Evolutionary conservation across 371 early-diverging fungal species (phyloP), one percentile per base, ranked within the genome.

Genomic region (Lichtheimia hyalospora): DNA sequence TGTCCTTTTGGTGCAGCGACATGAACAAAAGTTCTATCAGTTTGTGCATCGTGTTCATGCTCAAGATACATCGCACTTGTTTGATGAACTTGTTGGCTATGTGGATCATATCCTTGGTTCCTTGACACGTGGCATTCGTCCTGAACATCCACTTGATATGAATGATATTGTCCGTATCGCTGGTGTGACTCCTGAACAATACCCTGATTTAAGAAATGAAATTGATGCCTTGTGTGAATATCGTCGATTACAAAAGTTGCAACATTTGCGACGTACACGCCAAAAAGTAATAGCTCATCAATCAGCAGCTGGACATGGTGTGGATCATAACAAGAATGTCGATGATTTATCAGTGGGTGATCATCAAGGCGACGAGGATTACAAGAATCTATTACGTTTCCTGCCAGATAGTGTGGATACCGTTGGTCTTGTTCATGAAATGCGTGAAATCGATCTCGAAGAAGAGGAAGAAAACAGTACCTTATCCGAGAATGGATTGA

Each of bases 11-110:
- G 83, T 83, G 3, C 59, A 78, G 39, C 69, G 81, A 23, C 86
- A 88, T 53, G 75, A 84, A 41, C 73, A 79, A 3, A 68, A 70
- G 21, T 84, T 86, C 41, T 88, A 88, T 60, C 63, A 61, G 13
- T 88, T 86, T 72, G 82, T 86, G 3, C 85, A 88, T 51, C 71
- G 74, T 15, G 83, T 88, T 1, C 84, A 88, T 54, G 73, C 77
- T 20, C 73, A 84, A 49, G 84, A 84, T 34, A 57, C 71, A 5
- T 66, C 73, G 5, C 62, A 68, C 16, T 41, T 79, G 3, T 79
- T 79, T 63, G 80, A 79, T 54, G 69, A 68, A 3, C 62, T 79
- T 1, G 52, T 79, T 5, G 52, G 53, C 0, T 79, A 79, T 61
- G 70, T 74, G 7, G 75, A 79, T 42, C 48, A 57, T 3, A 16